phyloP scores from a whole-genome alignment of 2,329 filamentous ascomycete genomes.

The Ophiostoma novo-ulmi region DNA sequence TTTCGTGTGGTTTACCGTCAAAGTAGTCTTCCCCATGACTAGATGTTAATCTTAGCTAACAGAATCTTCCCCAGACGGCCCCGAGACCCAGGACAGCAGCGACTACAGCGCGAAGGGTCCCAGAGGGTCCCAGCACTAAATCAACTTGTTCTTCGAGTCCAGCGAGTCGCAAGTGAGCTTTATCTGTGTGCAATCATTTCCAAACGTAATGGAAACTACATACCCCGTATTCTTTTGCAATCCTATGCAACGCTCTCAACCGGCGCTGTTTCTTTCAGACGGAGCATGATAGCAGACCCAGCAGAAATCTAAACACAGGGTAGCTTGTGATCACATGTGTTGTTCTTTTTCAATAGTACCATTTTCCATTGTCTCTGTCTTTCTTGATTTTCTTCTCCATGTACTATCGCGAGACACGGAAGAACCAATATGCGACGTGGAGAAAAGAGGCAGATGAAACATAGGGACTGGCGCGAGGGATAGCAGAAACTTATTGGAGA shows the following conservation, averaged over 20 bases:
- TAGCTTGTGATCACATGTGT: neutral
- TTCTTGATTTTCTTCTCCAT: neutral
- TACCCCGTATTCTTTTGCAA: neutral
- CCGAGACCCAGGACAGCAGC: neutral
- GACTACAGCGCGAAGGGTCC: neutral
- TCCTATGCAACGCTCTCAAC: neutral
- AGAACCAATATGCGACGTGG: neutral
- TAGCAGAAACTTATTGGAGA: neutral
- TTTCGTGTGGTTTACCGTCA: neutral
- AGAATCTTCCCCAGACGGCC: conserved; percentile 5
- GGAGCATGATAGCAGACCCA: neutral
- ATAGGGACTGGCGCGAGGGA: neutral
- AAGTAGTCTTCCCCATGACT: neutral
- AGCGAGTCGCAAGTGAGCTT: neutral
- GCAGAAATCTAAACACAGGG: neutral
- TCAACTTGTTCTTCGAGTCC: neutral
- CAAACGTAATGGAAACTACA: conserved; percentile 14
- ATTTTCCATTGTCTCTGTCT: too few species aligned
- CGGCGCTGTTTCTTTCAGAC: neutral
- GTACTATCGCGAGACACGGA: neutral
- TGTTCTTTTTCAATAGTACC: neutral
- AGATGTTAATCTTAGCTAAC: conserved; percentile 2
- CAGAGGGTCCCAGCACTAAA: neutral
- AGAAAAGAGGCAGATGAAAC: neutral
- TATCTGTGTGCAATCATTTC: neutral